Evolutionary conservation across 2,329 filamentous ascomycete genomes (phyloP).

Genomic region (Akanthomyces lecanii): DNA sequence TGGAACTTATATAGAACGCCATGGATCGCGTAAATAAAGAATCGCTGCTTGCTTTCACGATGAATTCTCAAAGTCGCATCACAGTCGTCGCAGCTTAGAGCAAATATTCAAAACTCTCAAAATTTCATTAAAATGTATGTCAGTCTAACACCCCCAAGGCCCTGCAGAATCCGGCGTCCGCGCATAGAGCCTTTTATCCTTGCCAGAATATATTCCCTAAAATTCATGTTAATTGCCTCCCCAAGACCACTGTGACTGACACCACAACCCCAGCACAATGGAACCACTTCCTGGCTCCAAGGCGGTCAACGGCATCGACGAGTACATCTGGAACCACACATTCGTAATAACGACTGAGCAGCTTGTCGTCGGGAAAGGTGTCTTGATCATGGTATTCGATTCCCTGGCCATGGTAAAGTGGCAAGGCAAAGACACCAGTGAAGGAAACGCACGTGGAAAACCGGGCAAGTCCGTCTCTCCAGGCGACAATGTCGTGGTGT

Average conservation of each 20-base stretch:
- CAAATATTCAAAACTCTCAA: not conserved
- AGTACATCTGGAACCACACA: conserved; percentile 11
- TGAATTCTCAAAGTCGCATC: not conserved
- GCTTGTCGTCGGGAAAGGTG: conserved; percentile 3
- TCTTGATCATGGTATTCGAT: conserved; percentile 11
- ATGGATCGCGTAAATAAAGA: not conserved
- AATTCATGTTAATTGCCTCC: not conserved
- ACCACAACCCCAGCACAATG: not conserved
- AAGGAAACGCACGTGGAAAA: not conserved
- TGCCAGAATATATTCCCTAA: not conserved
- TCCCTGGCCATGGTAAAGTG: not conserved
- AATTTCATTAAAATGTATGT: not conserved
- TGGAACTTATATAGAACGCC: not conserved
- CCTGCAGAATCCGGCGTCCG: not conserved
- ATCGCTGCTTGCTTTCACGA: not conserved
- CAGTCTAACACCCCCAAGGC: not conserved
- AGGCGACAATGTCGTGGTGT: conserved; percentile 2
- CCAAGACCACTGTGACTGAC: not conserved
- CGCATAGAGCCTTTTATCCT: not conserved
- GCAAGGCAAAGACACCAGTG: conserved; percentile 2
- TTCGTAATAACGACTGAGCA: not conserved
- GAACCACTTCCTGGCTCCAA: not conserved
- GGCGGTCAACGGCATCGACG: conserved; percentile 7
- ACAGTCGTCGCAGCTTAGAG: not conserved
- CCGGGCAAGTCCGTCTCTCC: not conserved